These are phyloP conservation scores for Rusavskia elegans DNA, from an alignment of 495 filamentous ascomycete genomes.

Conservation along the genomic window DNA sequence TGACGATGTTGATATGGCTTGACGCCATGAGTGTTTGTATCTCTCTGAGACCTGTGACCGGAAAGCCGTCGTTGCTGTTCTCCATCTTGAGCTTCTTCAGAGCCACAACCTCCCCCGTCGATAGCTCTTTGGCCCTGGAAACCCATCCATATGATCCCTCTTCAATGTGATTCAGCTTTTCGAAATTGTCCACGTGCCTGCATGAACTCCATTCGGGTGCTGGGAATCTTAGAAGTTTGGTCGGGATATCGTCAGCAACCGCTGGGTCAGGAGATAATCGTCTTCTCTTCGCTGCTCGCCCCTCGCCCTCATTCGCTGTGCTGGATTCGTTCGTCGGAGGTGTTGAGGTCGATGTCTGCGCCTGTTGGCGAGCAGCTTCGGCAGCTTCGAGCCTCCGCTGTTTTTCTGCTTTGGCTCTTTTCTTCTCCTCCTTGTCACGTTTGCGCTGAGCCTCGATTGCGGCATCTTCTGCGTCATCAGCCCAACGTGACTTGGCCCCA, in stretches of 20 bases:
- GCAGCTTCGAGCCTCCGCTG: slow-evolving; percentile 56
- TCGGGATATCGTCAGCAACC: slow-evolving; percentile 14
- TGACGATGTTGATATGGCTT: slow-evolving; percentile 61
- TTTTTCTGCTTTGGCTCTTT: slow-evolving; percentile 69
- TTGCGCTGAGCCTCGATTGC: slow-evolving; percentile 56
- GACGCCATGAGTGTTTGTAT: slow-evolving; percentile 55
- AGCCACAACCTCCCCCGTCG: slow-evolving; percentile 76
- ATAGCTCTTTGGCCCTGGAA: slow-evolving; percentile 63
- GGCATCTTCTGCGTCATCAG: slow-evolving; percentile 60
- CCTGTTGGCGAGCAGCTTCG: slow-evolving; percentile 20
- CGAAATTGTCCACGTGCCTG: slow-evolving; percentile 76
- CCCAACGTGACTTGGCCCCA: slow-evolving; percentile 70
- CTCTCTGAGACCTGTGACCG: slow-evolving; percentile 83
- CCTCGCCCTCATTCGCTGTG: slow-evolving; percentile 5
- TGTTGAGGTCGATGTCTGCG: slow-evolving; percentile 9
- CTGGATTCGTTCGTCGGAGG: slow-evolving; percentile 7
- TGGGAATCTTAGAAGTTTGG: slow-evolving; percentile 53
- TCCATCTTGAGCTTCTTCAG: slow-evolving; percentile 94
- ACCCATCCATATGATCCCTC: slow-evolving; percentile 95
- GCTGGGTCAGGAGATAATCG: slow-evolving; percentile 29
- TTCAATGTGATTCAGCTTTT: slow-evolving; percentile 89
- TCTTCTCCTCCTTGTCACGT: slow-evolving; percentile 81
- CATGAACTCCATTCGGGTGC: slow-evolving; percentile 53
- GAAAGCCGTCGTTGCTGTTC: slow-evolving; percentile 66
- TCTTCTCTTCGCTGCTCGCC: slow-evolving; percentile 24